phyloP scores from a whole-genome alignment of 2,329 filamentous ascomycete genomes.

The Knufia fluminis region DNA sequence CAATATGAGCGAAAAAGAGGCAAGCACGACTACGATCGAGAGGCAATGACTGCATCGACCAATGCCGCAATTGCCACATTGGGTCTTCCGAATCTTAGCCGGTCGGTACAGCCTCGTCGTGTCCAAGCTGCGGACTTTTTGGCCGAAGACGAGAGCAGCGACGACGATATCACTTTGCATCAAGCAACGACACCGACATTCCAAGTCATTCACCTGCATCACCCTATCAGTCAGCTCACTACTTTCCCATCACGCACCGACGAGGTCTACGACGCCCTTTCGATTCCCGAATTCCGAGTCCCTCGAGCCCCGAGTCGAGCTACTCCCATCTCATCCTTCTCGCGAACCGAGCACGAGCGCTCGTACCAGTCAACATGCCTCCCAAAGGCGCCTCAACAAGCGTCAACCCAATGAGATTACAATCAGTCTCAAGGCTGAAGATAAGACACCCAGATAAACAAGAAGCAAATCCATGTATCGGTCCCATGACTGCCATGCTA shows the following conservation, averaged over 20 bases:
- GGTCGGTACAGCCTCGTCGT: neutral
- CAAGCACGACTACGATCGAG: neutral
- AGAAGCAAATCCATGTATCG: conserved; percentile 55
- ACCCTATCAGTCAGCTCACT: no score
- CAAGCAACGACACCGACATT: neutral
- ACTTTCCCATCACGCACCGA: no score
- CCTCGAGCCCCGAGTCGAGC: no score
- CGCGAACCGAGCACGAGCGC: neutral
- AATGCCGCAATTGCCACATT: neutral
- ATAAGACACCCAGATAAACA: conserved; percentile 55
- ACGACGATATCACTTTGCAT: neutral
- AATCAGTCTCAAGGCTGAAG: conserved; percentile 47
- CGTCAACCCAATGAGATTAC: conserved; percentile 37
- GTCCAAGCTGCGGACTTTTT: neutral
- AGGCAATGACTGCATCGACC: neutral
- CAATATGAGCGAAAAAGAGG: neutral
- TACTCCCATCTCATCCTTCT: neutral
- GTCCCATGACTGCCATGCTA: conserved; percentile 57
- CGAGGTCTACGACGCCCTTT: no score
- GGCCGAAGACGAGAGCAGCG: neutral
- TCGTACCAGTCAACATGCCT: conserved; percentile 29
- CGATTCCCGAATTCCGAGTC: no score
- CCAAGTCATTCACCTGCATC: neutral
- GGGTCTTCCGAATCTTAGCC: neutral
- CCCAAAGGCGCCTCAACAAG: conserved; percentile 36